Percentiles rank a stretch among this genome's conserved stretches.
phyloP scores from a whole-genome alignment of 495 filamentous ascomycete genomes.

The Hypoxylon lienhwacheense region DNA sequence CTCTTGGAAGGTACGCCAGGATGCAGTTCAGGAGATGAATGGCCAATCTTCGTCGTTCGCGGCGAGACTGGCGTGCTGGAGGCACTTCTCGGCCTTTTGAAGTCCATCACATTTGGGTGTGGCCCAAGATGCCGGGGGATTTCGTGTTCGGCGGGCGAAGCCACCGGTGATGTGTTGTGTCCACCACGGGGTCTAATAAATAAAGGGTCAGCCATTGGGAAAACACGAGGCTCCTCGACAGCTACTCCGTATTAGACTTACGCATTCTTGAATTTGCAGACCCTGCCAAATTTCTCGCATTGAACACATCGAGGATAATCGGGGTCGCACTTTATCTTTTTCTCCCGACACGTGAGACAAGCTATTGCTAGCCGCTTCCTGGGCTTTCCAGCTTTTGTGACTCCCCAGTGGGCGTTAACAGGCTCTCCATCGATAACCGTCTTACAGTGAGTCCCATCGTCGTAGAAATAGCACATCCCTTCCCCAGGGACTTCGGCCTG shows the following conservation, averaged over 20 bases:
- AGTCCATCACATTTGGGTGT: conserved; percentile 35
- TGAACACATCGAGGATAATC: conserved; percentile 83
- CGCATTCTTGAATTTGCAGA: conserved; percentile 87
- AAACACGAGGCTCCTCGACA: background rate
- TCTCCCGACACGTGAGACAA: conserved; percentile 87
- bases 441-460: conserved; percentile 81
- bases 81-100: conserved; percentile 43
- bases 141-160: conserved; percentile 53
- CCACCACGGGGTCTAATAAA: conserved; percentile 57
- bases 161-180: conserved; percentile 55
- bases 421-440: conserved; percentile 81
- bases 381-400: conserved; percentile 90
- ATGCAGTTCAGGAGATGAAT: conserved; percentile 35
- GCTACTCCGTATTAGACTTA: conserved; percentile 52
- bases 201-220: conserved; percentile 21
- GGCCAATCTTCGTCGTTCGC: conserved; percentile 41
- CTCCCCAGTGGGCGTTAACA: conserved; percentile 89
- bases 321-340: conserved; percentile 96
- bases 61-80: conserved; percentile 51
- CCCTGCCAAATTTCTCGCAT: conserved; percentile 83
- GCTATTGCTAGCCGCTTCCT: conserved; percentile 87
- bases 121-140: conserved; percentile 43
- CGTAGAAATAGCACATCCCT: conserved; percentile 83
- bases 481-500: conserved; percentile 71
- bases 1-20: conserved; percentile 44